Base-by-base conservation (phyloP, 495 filamentous ascomycete genomes). In the Aspergillus baeticus region DNA sequence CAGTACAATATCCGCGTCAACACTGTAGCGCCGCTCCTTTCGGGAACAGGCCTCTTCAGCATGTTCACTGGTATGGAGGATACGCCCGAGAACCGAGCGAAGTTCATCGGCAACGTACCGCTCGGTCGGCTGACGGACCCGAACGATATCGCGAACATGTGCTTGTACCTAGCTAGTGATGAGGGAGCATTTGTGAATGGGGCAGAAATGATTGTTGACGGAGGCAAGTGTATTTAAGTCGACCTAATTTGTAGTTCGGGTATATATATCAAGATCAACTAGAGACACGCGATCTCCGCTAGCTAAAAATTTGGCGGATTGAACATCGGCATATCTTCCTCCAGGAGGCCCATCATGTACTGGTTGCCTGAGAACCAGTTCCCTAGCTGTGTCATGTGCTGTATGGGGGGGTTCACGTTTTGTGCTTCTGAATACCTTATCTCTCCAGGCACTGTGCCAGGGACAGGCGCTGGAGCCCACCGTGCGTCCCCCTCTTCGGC, bases 111-210 rank as follows among this genome's bases (percentile, higher is more conserved):
- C 23, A 82, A 83, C 46, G 81, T 90, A 20, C 87, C 86, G 11
- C 72, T 90, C 20, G 86, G 86, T 8, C 73, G 86, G 23, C 73
- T 85, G 22, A 83, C 81, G 13, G 82, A 86, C 21, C 81, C 81
- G 1, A 75, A 75, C n/a, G 86, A 90, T 64, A 78, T 90, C 42
- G 84, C 84, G 18, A 84, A 84, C 53, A 86, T 86, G 36, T 84
- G 79, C 54, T 73, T 85, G 14, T 89, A 85, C 63, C 68, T 90
- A 33, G 86, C 82, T 2, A 87, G 84, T 58, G 80, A 85, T 39
- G 87, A 90, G 58, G 83, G 81, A 0, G 73, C 77, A 15, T 90
- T 89, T 62, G 78, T 90, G 37, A 90, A 87, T n/a, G 87, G 86
- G 1, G 79, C 70, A 10, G 73, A 77, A 52, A 72, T 76, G 66